Conservation (phyloP, 768 basidiomycete genomes). For the Myochromella boudieri region DNA sequence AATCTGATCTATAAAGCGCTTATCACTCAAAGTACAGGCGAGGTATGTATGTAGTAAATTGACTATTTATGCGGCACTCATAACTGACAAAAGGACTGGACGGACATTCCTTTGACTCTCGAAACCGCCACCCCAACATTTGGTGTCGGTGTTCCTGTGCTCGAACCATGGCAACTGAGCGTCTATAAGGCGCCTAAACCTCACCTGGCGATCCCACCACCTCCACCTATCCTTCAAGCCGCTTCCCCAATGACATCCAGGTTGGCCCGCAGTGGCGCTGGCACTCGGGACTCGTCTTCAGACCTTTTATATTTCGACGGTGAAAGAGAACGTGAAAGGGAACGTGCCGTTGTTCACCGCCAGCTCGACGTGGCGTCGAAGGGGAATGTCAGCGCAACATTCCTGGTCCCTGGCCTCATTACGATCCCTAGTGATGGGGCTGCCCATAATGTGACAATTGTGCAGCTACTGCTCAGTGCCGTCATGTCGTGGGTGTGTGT, state of each 20-base stretch:
- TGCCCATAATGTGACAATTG: constrained; percentile 27
- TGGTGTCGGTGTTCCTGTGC: constrained; percentile 33
- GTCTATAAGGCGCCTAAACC: background rate
- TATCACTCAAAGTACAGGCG: constrained; percentile 40
- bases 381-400: constrained; percentile 26
- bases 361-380: constrained; percentile 8
- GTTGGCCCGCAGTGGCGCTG: background rate
- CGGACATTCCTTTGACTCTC: constrained; percentile 38
- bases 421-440: constrained; percentile 23
- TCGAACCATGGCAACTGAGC: constrained; percentile 37
- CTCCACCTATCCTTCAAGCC: background rate
- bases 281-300: too few relatives aligned
- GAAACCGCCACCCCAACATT: constrained; percentile 45
- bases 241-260: background rate
- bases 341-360: background rate
- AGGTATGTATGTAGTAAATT: constrained; percentile 24
- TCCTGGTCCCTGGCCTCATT: constrained; percentile 23
- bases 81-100: constrained; percentile 34
- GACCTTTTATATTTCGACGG: too few relatives aligned
- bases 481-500: constrained; percentile 26
- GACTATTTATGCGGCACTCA: background rate
- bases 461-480: constrained; percentile 19
- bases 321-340: background rate
- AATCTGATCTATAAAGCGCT: constrained; percentile 38
- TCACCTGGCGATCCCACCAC: background rate